Percentiles rank a stretch among this genome's conserved stretches.
phyloP scores from a whole-genome alignment of 1,284 basidiomycete species.

The Pterula multifida region DNA sequence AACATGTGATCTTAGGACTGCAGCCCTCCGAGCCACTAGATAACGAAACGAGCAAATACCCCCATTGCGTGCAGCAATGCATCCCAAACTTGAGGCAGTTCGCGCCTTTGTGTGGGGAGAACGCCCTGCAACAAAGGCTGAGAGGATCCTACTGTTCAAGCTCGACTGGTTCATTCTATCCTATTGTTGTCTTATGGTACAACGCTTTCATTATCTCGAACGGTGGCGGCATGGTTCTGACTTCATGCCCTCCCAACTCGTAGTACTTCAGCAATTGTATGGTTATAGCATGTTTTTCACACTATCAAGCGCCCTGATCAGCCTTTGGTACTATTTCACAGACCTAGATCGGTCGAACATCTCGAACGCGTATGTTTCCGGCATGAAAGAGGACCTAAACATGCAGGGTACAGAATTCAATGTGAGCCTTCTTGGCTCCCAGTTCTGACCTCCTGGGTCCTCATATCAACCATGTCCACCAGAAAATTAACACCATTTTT shows the following conservation, averaged over 20 bases:
- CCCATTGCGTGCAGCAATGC: too few relatives aligned
- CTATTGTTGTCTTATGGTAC: slow-evolving; percentile 58
- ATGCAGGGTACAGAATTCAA: slow-evolving; percentile 66
- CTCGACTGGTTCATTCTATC: slow-evolving; percentile 57
- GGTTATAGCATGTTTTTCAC: slow-evolving; percentile 10
- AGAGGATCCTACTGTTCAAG: slow-evolving; percentile 39
- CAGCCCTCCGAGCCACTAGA: too few relatives aligned
- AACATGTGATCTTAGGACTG: too few relatives aligned
- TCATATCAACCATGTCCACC: slow-evolving; percentile 6
- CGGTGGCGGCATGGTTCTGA: slow-evolving; percentile 5
- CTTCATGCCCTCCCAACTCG: slow-evolving; percentile 4
- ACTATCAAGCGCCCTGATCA: background rate
- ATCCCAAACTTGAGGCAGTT: background rate
- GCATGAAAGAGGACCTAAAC: slow-evolving; percentile 69
- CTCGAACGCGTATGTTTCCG: slow-evolving; percentile 66
- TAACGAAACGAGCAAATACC: too few relatives aligned
- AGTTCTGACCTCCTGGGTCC: slow-evolving; percentile 4
- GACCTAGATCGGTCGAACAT: slow-evolving; percentile 59
- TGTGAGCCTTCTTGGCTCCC: slow-evolving; percentile 23
- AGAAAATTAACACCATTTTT: slow-evolving; percentile 64
- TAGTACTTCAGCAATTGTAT: slow-evolving; percentile 58
- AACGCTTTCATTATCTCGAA: slow-evolving; percentile 10
- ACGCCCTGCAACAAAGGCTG: slow-evolving; percentile 23
- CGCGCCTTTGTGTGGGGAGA: slow-evolving; percentile 17
- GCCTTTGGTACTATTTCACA: slow-evolving; percentile 15